A percentile compares a stretch with the other conserved stretches of the same genome.
These are phyloP conservation scores for Penicillium desertorum DNA, from an alignment of 495 filamentous ascomycete species.

Conservation along the genomic window DNA sequence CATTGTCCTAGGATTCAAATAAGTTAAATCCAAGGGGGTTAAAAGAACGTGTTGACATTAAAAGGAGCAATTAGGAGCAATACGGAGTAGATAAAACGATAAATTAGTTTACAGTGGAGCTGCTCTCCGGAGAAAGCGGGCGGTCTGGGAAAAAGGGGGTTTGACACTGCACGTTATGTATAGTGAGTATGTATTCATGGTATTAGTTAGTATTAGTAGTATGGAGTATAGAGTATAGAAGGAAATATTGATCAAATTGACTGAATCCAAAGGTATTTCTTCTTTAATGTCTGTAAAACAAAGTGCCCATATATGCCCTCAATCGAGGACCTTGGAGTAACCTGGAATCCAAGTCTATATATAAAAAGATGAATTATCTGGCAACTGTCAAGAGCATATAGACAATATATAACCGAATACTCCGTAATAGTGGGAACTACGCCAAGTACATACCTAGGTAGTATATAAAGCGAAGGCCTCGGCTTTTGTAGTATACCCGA, in stretches of 20 bases:
- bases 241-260: neutral
- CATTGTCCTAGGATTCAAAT: neutral
- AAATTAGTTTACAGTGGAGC: conserved; percentile 34
- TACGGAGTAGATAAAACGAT: no score
- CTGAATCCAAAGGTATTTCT: neutral
- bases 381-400: neutral
- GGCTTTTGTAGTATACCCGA: neutral
- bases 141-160: conserved; percentile 18
- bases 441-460: no score
- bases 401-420: neutral
- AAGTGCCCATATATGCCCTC: neutral
- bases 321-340: neutral
- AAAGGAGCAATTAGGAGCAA: conserved; percentile 37
- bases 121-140: conserved; percentile 24
- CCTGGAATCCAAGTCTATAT: neutral
- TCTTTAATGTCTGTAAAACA: neutral
- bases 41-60: conserved; percentile 19
- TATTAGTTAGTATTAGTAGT: neutral
- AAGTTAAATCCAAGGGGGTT: neutral
- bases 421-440: neutral
- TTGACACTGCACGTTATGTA: neutral
- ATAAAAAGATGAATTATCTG: neutral
- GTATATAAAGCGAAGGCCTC: neutral
- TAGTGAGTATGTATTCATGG: no score
- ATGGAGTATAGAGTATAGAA: neutral